Conservation (phyloP, 352 stramenopile genomes). For the Globisporangium abappressorium region DNA sequence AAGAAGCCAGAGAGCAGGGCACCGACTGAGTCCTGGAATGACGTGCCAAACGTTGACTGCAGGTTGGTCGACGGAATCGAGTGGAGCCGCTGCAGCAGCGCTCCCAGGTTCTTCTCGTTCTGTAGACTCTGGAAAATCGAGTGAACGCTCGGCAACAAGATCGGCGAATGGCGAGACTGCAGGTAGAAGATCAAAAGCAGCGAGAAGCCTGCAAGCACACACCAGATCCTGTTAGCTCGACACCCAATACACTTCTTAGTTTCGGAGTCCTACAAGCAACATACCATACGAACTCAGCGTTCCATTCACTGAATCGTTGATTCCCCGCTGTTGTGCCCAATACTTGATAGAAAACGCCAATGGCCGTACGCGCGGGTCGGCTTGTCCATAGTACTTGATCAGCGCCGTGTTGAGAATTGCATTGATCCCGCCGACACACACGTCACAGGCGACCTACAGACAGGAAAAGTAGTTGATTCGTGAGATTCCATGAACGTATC, state of each 20-base stretch:
- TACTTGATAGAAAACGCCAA: conserved; percentile 97
- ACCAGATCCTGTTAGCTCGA: neutral
- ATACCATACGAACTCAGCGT: conserved; percentile 96
- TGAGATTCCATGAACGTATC: neutral
- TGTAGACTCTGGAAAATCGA: conserved; percentile 62
- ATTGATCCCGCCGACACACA: conserved; percentile 73
- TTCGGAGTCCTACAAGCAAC: neutral
- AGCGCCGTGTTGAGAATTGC: conserved; percentile 78
- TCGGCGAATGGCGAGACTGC: conserved; percentile 62
- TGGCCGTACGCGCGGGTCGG: conserved; percentile 80
- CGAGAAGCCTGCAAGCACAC: conserved; percentile 78
- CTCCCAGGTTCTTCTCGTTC: conserved; percentile 90
- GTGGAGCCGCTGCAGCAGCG: conserved; percentile 59
- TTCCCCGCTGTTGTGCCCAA: conserved; percentile 95
- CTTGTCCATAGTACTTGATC: conserved; percentile 66
- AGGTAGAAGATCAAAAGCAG: conserved; percentile 97
- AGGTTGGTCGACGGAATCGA: conserved; percentile 54
- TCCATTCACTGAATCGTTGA: conserved; percentile 96
- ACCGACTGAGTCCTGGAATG: conserved; percentile 82
- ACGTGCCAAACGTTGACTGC: conserved; percentile 52
- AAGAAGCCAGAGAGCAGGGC: conserved; percentile 96
- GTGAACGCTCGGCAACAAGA: conserved; percentile 47
- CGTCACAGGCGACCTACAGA: conserved; percentile 54
- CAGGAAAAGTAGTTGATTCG: neutral
- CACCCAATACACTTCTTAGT: neutral